A percentile compares a stretch with the other conserved stretches of the same genome.
phyloP scores from a whole-genome alignment of 345 rosid species.

The Brassica carinata region DNA sequence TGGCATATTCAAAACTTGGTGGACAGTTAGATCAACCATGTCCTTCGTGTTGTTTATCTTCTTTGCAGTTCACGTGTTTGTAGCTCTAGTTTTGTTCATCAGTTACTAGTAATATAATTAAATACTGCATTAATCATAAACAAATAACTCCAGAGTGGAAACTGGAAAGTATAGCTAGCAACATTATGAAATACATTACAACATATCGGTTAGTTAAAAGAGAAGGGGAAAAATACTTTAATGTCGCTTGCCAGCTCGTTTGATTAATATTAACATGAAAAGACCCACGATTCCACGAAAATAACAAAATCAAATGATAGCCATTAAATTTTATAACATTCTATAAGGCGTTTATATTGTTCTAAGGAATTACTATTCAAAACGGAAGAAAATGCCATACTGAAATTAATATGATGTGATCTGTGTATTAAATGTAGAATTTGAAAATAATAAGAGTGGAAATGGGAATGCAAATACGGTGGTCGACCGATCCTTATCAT shows the following conservation, averaged over 20 bases:
- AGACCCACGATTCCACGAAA: neutral
- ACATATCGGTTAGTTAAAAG: neutral
- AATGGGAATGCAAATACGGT: conserved; percentile 30
- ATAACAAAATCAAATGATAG: conserved; percentile 2
- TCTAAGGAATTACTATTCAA: neutral
- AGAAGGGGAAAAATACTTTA: neutral
- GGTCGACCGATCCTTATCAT: conserved; percentile 27
- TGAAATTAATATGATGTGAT: conserved; percentile 18
- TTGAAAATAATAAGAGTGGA: neutral
- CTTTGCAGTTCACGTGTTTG: conserved; percentile 17
- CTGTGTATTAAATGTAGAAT: conserved; percentile 8
- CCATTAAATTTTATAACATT: neutral
- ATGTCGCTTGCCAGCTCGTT: conserved; percentile 25
- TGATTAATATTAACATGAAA: neutral
- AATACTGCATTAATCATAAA: neutral
- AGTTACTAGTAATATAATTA: neutral
- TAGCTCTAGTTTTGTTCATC: neutral
- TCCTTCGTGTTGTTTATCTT: conserved; percentile 16
- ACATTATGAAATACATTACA: neutral
- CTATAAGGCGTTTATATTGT: neutral
- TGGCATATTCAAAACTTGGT: conserved; percentile 13
- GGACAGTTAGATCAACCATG: conserved; percentile 24
- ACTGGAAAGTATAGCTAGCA: neutral
- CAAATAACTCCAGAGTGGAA: neutral
- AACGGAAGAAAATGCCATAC: neutral